These are phyloP conservation scores for Candida bentonensis DNA, from an alignment of 805 yeast species.

Conservation along the genomic window DNA sequence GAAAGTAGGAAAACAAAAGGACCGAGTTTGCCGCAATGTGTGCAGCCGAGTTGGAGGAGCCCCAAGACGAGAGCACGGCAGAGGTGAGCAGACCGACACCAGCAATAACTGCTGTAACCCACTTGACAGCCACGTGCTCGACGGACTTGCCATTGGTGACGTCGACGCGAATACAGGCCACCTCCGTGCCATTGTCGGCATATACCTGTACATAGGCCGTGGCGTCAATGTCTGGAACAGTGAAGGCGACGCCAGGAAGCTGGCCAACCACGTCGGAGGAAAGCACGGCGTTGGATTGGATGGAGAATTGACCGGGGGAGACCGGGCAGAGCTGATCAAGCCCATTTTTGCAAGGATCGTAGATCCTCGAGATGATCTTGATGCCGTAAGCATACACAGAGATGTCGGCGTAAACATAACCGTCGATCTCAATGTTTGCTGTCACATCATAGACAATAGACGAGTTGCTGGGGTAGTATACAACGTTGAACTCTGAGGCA, in stretches of 20 bases:
- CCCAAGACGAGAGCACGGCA: conserved; percentile 71
- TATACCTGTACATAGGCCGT: conserved; percentile 42
- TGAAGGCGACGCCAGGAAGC: conserved; percentile 77
- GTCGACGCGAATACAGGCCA: conserved; percentile 66
- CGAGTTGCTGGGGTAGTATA: conserved; percentile 56
- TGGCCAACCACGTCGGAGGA: conserved; percentile 32
- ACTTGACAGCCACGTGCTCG: conserved; percentile 64
- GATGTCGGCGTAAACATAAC: conserved; percentile 52
- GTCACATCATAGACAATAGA: conserved; percentile 57
- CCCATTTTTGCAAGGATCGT: conserved; percentile 48
- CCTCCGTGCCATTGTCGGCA: conserved; percentile 19
- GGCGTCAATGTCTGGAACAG: conserved; percentile 80
- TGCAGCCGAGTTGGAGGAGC: conserved; percentile 80
- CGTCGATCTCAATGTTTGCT: conserved; percentile 52
- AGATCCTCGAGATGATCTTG: conserved; percentile 38
- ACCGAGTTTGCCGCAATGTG: conserved; percentile 79
- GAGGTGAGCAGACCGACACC: conserved; percentile 77
- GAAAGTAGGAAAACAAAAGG: conserved; percentile 76
- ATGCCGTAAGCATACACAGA: conserved; percentile 82
- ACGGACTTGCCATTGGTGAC: conserved; percentile 72
- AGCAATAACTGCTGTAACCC: conserved; percentile 88
- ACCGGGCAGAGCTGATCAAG: conserved; percentile 89
- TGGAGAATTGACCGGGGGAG: conserved; percentile 65
- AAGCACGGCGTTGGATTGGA: conserved; percentile 51
- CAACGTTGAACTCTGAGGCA: conserved; percentile 62